Base-by-base conservation (phyloP, 306 rosid genomes). In the Pachyrhizus erosus region DNA sequence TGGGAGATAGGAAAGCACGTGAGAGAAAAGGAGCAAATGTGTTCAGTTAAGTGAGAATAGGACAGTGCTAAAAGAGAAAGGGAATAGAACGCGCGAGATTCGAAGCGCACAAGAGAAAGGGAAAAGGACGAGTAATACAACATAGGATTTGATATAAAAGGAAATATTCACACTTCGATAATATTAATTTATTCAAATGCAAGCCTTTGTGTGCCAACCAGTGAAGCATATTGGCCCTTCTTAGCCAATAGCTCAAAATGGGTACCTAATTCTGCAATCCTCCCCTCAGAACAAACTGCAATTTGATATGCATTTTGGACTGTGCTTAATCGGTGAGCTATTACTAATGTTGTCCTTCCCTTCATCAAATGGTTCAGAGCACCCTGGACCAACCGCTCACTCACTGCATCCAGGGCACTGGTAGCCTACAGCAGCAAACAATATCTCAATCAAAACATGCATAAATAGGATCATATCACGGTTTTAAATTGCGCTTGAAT, bases 261-360 rank as follows among this genome's bases (percentile, higher is more conserved):
- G 18, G 91, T 90, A 70, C 99, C 99, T 17, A 91, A 89, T 83
- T 96, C 98, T 7, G 87, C 85, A 67, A 96, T 61, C 88, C 61
- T 85, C 48, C 98, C 98, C 17, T 87, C 91, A 1, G 96, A 90
- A 70, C 93, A 89, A 27, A 90, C 62, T 43, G 98, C 99, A 81
- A 96, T 93, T 87, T 90, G 97, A 86, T 92, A 89, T 40, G 99
- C 98, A 80, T 87, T 93, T 82, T 93, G 98, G 34, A 96, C 97
- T 0, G 99, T 92, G 90, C 98, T 96, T 83, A 96, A 86, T 51
- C 96, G 87, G 78, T 96, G 99, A 68, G 98, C 99, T 79, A 93
- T 90, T 45, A 96, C 99, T 88, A 93, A 82, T 2, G 98, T 96
- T 24, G 98, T 96, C 84, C 99, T 90, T 20, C 87, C 92, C 89